Percentiles rank a stretch among this genome's conserved stretches.
phyloP scores from a whole-genome alignment of 331 rosid species.

The Pyracantha coccinea region DNA sequence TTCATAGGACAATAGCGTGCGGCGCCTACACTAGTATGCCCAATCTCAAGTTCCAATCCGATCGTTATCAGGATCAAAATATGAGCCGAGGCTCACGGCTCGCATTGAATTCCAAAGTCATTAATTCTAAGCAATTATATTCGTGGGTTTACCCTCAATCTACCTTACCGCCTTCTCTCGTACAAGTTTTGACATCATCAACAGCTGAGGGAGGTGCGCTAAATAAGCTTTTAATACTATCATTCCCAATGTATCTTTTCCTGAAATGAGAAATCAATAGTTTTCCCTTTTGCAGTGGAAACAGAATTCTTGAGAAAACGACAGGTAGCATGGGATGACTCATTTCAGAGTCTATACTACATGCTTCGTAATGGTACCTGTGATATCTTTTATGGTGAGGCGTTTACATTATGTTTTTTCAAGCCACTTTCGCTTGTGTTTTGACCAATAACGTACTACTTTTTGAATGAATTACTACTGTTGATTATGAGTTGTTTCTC shows the following conservation, averaged over 20 bases:
- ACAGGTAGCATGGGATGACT: constrained; percentile 75
- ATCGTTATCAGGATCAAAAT: constrained; percentile 26
- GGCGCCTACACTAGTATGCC: constrained; percentile 28
- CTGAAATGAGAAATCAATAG: background rate
- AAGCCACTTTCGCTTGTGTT: background rate
- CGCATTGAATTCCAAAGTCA: constrained; percentile 20
- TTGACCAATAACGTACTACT: background rate
- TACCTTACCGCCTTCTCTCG: constrained; percentile 59
- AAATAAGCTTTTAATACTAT: background rate
- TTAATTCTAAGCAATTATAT: constrained; percentile 36
- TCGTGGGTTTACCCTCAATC: constrained; percentile 97
- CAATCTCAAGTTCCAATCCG: constrained; percentile 23
- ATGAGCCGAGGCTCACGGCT: constrained; percentile 21
- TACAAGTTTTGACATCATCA: constrained; percentile 64
- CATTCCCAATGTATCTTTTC: background rate
- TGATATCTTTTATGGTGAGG: constrained; percentile 79
- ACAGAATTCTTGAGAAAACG: constrained; percentile 68
- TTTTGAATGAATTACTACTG: background rate
- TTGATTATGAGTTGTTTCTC: background rate
- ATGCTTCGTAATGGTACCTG: constrained; percentile 68
- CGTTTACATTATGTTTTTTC: background rate
- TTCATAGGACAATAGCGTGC: constrained; percentile 35
- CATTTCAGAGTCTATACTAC: constrained; percentile 81
- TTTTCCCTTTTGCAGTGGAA: constrained; percentile 42
- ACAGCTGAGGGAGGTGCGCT: constrained; percentile 55